Base-by-base conservation (phyloP, 768 basidiomycete species). In the Rhizopogon salebrosus region DNA sequence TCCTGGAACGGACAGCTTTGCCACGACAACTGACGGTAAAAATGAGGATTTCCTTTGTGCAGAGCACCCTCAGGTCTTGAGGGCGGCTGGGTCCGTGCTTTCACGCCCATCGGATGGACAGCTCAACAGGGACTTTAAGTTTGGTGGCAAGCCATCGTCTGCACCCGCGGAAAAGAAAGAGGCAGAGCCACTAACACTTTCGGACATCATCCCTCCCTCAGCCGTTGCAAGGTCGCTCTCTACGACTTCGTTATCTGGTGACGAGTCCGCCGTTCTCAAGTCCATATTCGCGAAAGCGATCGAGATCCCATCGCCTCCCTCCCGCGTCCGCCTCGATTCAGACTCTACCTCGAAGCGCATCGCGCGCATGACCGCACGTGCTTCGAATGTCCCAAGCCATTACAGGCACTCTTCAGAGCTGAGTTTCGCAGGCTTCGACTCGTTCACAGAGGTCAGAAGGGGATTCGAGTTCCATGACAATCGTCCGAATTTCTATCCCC, bases 391-490 rank as follows among this genome's bases (percentile, higher is more conserved):
- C 49, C 18, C 53, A 20, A 40, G 61, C 36, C 75, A 75, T 39
- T 64, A 70, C 1, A 69, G 74, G 27, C 62, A 63, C 18, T 56
- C 64, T 3, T 89, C 87, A 0, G 79, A 68, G 3, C 63, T 79
- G 48, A 89, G 87, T 64, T 91, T 92, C 58, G 74, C 70, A 4
- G 88, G 89, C 0, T 75, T 90, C 14, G 82, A 85, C 41, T 85
- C 86, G 0, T 92, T 89, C 57, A 83, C 85, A 18, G 89, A 89
- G 61, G 79, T 90, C n/a, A 73, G 88, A 27, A 78, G 87, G 46
- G 87, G 84, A 1, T 92, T 90, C 55, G 89, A 91, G 62, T 90
- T 87, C 64, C 74, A 74, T 24, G 73, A 78, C 7, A 71, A 78
- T 42, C 79, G 85, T 0, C 82, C 84, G 2, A 71, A 78, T 1